Conservation (phyloP, 495 filamentous ascomycete genomes). For the Polyplosphaeria fusca region DNA sequence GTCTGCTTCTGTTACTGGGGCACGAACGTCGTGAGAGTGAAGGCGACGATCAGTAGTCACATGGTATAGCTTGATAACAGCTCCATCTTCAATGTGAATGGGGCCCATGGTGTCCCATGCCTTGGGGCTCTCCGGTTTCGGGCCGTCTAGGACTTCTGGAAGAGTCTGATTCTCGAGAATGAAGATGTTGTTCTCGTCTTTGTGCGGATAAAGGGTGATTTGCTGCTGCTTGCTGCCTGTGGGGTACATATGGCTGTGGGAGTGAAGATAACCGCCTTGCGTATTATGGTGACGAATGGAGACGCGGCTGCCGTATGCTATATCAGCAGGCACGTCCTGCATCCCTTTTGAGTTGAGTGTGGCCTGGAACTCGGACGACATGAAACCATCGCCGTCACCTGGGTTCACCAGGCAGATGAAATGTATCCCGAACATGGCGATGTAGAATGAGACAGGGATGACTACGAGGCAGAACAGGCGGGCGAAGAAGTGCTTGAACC, state of each 20-base stretch:
- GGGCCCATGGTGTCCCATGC: conserved; percentile 78
- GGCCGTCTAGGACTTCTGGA: conserved; percentile 69
- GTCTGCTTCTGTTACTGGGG: conserved; percentile 94
- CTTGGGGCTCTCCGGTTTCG: conserved; percentile 69
- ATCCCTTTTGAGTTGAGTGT: conserved; percentile 94
- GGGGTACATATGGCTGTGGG: conserved; percentile 95
- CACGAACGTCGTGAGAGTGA: conserved; percentile 95
- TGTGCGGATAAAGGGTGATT: conserved; percentile 96
- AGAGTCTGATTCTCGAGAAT: conserved; percentile 93
- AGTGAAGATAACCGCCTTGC: conserved; percentile 95
- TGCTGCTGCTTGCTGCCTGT: conserved; percentile 97
- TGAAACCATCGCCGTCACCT: conserved; percentile 96
- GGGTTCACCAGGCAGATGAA: conserved; percentile 90
- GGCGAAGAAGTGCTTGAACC: conserved; percentile 93
- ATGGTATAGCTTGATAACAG: conserved; percentile 79
- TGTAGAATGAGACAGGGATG: conserved; percentile 85
- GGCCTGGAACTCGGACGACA: conserved; percentile 98
- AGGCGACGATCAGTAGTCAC: conserved; percentile 76
- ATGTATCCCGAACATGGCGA: conserved; percentile 93
- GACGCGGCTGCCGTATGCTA: conserved; percentile 82
- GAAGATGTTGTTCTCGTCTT: conserved; percentile 97
- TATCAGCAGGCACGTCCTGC: conserved; percentile 90
- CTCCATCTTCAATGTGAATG: conserved; percentile 72
- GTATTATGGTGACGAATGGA: conserved; percentile 90
- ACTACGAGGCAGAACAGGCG: conserved; percentile 89